phyloP scores from a whole-genome alignment of 768 basidiomycete genomes.

The Mycena maculata region DNA sequence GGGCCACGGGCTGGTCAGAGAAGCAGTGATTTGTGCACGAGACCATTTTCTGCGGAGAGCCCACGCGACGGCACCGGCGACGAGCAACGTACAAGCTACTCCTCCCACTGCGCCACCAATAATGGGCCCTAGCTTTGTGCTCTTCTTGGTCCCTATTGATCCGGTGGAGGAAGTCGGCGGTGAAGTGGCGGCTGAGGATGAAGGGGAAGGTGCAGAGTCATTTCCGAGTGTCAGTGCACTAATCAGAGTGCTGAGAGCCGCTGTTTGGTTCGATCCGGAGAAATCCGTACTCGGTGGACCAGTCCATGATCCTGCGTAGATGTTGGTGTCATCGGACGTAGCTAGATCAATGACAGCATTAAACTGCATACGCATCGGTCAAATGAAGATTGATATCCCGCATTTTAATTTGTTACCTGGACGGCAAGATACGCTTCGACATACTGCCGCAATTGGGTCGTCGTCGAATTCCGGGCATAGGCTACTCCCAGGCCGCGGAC shows the following conservation, averaged over 20 bases:
- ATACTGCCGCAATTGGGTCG: neutral
- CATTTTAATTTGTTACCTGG: constrained; percentile 3
- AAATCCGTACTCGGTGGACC: constrained; percentile 1
- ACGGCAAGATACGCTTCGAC: neutral
- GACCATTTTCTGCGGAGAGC: too few species aligned
- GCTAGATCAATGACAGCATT: constrained; percentile 5
- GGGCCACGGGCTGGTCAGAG: too few species aligned
- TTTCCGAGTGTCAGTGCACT: neutral
- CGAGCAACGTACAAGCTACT: too few species aligned
- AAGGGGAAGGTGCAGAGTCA: neutral
- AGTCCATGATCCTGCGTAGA: constrained; percentile 1
- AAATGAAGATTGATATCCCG: neutral
- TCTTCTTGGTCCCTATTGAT: too few species aligned
- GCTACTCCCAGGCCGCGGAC: neutral
- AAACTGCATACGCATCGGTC: neutral
- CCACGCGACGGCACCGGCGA: too few species aligned
- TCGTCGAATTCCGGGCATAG: neutral
- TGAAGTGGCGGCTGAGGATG: neutral
- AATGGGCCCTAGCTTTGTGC: too few species aligned
- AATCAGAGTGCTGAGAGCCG: neutral
- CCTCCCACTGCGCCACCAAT: too few species aligned
- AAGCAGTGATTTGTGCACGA: too few species aligned
- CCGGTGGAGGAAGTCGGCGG: neutral
- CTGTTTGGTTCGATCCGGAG: neutral
- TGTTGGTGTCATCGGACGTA: neutral